Conservation (phyloP, 371 early-diverging fungal species). For the Apophysomyces ossiformis region DNA sequence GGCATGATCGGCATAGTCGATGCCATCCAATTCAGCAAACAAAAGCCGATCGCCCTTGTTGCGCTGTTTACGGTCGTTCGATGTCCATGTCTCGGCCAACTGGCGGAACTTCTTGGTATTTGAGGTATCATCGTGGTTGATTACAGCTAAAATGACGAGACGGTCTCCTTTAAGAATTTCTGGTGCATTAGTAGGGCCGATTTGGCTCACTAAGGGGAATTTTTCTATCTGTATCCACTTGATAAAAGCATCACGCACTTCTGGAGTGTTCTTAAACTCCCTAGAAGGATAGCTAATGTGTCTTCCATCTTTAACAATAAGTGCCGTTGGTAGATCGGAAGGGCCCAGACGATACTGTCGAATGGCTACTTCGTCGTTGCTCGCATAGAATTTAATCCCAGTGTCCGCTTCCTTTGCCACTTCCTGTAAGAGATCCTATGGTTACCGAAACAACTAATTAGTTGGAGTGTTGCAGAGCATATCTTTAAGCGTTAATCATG, state of each 20-base stretch:
- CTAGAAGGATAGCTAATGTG: constrained; percentile 29
- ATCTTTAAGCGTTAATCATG: constrained; percentile 14
- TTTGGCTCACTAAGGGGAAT: constrained; percentile 40
- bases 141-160: constrained; percentile 35
- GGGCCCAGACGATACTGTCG: constrained; percentile 25
- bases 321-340: constrained; percentile 31
- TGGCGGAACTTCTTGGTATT: constrained; percentile 28
- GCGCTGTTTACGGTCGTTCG: constrained; percentile 8
- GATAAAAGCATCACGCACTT: constrained; percentile 23
- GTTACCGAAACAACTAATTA: background rate
- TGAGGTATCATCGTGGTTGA: constrained; percentile 22
- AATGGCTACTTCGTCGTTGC: constrained; percentile 31
- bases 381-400: constrained; percentile 38
- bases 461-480: constrained; percentile 9
- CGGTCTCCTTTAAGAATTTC: constrained; percentile 35
- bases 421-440: constrained; percentile 29
- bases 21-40: constrained; percentile 29
- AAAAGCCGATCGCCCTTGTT: constrained; percentile 21
- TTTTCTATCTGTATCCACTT: constrained; percentile 46
- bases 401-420: constrained; percentile 29
- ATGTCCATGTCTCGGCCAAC: constrained; percentile 9
- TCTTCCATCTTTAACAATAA: constrained; percentile 46
- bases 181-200: constrained; percentile 37
- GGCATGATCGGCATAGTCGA: constrained; percentile 27
- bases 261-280: constrained; percentile 30